Percentiles rank a stretch among this genome's conserved stretches.
These are phyloP conservation scores for Roridomyces roridus DNA, from an alignment of 768 basidiomycete species.

Conservation along the genomic window DNA sequence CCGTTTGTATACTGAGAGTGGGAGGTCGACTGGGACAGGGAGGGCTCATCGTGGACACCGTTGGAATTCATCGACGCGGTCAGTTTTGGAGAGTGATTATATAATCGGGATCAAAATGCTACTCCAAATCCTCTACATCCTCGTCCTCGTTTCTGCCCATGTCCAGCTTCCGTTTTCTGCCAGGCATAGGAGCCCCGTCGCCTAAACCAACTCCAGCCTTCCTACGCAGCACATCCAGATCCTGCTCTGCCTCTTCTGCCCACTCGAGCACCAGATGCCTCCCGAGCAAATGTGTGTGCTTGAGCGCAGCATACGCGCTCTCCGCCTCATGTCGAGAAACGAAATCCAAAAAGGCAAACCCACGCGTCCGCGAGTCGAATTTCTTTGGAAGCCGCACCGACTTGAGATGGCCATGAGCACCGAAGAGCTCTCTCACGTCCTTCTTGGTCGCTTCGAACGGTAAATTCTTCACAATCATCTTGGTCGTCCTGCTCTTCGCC, in stretches of 20 bases:
- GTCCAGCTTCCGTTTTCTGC: slow-evolving; percentile 73
- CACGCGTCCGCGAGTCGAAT: slow-evolving; percentile 86
- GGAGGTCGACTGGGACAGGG: slow-evolving; percentile 40
- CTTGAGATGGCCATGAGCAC: slow-evolving; percentile 91
- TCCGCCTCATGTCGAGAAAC: slow-evolving; percentile 89
- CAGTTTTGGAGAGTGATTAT: too few relatives aligned
- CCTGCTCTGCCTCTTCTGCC: slow-evolving; percentile 85
- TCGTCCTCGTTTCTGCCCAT: slow-evolving; percentile 45
- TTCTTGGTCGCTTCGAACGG: slow-evolving; percentile 96
- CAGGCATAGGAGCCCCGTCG: slow-evolving; percentile 72
- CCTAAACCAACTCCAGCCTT: slow-evolving; percentile 85
- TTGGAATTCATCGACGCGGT: too few relatives aligned
- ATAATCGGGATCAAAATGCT: too few relatives aligned
- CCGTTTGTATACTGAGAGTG: slow-evolving; percentile 60
- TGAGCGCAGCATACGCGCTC: slow-evolving; percentile 83
- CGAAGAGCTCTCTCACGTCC: slow-evolving; percentile 88
- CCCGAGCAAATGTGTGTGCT: slow-evolving; percentile 95
- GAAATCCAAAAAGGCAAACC: slow-evolving; percentile 98
- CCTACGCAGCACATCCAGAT: slow-evolving; percentile 75
- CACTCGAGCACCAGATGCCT: slow-evolving; percentile 95
- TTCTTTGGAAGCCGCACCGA: slow-evolving; percentile 93
- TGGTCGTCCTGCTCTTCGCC: slow-evolving; percentile 74
- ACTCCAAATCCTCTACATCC: slow-evolving; percentile 21
- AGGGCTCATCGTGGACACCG: too few relatives aligned
- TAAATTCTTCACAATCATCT: slow-evolving; percentile 98